Conservation (phyloP, 306 rosid genomes). For the Argentina anserina region DNA sequence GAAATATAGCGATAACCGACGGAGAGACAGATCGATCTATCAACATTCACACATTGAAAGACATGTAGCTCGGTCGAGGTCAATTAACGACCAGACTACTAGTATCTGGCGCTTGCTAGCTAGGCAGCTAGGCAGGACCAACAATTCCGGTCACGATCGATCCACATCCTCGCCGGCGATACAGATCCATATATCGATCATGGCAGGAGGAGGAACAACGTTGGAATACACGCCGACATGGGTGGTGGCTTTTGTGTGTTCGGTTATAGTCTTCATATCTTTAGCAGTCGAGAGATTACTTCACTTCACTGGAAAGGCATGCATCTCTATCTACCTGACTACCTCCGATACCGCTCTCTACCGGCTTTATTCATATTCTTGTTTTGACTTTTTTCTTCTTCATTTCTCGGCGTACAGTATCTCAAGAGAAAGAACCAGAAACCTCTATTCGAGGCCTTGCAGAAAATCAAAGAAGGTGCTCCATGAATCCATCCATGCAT, state of each 20-base stretch:
- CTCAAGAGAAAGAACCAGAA: conserved; percentile 35
- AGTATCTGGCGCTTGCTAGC: background rate
- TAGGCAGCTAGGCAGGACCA: background rate
- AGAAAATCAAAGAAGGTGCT: conserved; percentile 41
- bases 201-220: conserved; percentile 31
- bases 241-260: conserved; percentile 36
- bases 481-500: background rate
- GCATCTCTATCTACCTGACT: background rate
- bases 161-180: background rate
- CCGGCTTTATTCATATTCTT: background rate
- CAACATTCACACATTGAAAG: background rate
- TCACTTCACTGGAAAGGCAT: conserved; percentile 33
- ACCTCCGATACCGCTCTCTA: too few species aligned
- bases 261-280: conserved; percentile 31
- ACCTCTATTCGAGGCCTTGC: conserved; percentile 34
- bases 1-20: background rate
- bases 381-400: background rate
- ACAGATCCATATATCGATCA: background rate
- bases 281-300: conserved; percentile 25
- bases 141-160: background rate
- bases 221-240: conserved; percentile 39
- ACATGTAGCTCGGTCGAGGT: background rate
- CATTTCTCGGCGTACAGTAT: conserved; percentile 9
- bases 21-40: background rate
- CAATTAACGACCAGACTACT: background rate